phyloP scores from a whole-genome alignment of 345 rosid species.

The Populus nigra region DNA sequence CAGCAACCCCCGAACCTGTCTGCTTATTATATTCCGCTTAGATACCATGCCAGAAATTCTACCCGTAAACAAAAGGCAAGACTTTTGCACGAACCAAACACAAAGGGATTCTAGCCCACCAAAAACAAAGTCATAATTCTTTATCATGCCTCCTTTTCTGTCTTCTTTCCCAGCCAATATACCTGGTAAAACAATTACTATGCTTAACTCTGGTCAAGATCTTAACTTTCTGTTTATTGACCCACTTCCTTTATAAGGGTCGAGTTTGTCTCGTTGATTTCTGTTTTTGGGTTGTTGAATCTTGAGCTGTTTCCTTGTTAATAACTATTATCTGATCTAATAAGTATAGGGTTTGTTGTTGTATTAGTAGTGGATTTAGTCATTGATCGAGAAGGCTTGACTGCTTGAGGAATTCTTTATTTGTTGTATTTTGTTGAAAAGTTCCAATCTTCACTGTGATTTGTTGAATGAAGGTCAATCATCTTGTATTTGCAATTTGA shows the following conservation, averaged over 20 bases:
- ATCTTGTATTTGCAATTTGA: not conserved
- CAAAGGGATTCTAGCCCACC: not conserved
- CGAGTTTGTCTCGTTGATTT: not conserved
- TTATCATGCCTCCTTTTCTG: not conserved
- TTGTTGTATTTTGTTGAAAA: constrained; percentile 2
- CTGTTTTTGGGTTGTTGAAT: not conserved
- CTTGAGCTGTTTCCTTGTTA: not conserved
- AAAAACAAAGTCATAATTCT: not conserved
- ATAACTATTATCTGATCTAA: not conserved
- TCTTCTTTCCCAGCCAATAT: not conserved
- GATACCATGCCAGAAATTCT: not conserved
- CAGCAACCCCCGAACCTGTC: not conserved
- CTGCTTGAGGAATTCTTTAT: not conserved
- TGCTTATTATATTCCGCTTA: not conserved
- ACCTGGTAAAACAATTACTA: not conserved
- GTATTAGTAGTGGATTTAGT: not conserved
- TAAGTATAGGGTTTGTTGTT: not conserved
- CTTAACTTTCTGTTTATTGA: not conserved
- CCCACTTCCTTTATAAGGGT: not conserved
- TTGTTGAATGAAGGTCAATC: not conserved
- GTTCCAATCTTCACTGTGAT: not conserved
- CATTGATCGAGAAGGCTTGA: not conserved
- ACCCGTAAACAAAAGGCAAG: not conserved
- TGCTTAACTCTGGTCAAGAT: not conserved
- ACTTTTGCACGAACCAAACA: not conserved